phyloP scores from a whole-genome alignment of 1,284 basidiomycete genomes.

The Boletus sp. region DNA sequence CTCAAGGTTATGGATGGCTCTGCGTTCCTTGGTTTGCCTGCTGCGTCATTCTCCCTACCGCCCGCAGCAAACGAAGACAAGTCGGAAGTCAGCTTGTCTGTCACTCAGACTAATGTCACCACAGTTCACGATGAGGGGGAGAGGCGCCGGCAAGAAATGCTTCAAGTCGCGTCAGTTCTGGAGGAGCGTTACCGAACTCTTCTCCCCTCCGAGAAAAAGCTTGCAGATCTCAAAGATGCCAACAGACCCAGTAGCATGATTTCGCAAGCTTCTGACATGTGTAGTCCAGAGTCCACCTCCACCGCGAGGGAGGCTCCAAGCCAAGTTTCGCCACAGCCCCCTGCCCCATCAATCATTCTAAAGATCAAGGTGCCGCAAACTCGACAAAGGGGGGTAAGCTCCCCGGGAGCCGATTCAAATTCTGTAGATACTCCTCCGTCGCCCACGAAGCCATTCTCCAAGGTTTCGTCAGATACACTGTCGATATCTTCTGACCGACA shows the following conservation, averaged over 20 bases:
- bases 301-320: conserved; percentile 8
- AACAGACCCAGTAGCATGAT: conserved; percentile 16
- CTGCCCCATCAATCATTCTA: conserved; percentile 27
- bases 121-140: conserved; percentile 59
- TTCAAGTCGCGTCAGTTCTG: conserved; percentile 57
- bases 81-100: conserved; percentile 30
- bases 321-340: conserved; percentile 20
- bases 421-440: conserved; percentile 13
- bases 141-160: conserved; percentile 64
- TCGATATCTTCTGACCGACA: conserved; percentile 29
- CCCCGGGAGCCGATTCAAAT: conserved; percentile 20
- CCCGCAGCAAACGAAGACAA: conserved; percentile 30
- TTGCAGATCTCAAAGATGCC: conserved; percentile 27
- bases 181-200: conserved; percentile 69
- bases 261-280: conserved; percentile 17
- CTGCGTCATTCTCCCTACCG: conserved; percentile 47
- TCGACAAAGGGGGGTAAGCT: conserved; percentile 22
- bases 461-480: conserved; percentile 30
- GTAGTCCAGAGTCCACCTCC: conserved; percentile 13
- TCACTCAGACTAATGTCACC: conserved; percentile 38
- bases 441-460: conserved; percentile 30
- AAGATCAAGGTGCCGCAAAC: conserved; percentile 33
- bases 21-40: conserved; percentile 62
- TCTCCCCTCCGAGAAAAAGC: conserved; percentile 57
- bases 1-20: conserved; percentile 67